Evolutionary conservation across 768 basidiomycete genomes (phyloP).

Genomic region (Collybia mongolica): DNA sequence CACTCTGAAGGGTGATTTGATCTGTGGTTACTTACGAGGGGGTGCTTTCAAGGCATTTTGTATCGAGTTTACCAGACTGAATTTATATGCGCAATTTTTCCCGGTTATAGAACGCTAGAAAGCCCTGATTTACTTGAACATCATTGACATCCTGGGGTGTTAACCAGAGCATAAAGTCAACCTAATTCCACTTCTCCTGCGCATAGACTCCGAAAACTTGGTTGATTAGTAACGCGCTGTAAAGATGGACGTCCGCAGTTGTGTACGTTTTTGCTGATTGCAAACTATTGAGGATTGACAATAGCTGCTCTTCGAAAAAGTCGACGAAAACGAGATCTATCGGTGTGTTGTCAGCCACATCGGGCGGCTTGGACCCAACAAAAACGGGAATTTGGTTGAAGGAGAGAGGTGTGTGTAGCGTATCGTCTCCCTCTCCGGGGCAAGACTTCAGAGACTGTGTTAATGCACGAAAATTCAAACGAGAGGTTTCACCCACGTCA

Average conservation of each 20-base stretch:
- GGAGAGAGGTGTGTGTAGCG: conserved; percentile 57
- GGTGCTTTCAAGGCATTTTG: too few relatives aligned
- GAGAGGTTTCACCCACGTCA: conserved; percentile 43
- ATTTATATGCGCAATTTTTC: too few relatives aligned
- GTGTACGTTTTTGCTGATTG: conserved; percentile 52
- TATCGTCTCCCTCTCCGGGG: conserved; percentile 76
- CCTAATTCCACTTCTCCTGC: conserved; percentile 41
- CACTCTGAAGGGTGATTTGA: too few relatives aligned
- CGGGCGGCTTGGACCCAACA: conserved; percentile 54
- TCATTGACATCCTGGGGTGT: too few relatives aligned
- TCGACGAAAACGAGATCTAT: conserved; percentile 78
- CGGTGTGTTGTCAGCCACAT: conserved; percentile 42
- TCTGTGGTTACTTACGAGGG: too few relatives aligned
- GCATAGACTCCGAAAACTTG: conserved; percentile 59
- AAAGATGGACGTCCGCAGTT: conserved; percentile 47
- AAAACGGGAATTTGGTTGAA: conserved; percentile 56
- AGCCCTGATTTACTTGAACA: too few relatives aligned
- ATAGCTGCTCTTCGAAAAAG: conserved; percentile 56
- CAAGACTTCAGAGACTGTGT: conserved; percentile 45
- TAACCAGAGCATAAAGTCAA: not conserved
- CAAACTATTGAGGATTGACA: conserved; percentile 54
- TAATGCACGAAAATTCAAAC: not conserved
- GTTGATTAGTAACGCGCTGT: conserved; percentile 51
- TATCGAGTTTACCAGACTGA: too few relatives aligned
- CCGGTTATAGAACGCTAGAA: too few relatives aligned